These are phyloP conservation scores for Ophiostoma ulmi DNA, from an alignment of 2,329 filamentous ascomycete genomes.

Conservation along the genomic window DNA sequence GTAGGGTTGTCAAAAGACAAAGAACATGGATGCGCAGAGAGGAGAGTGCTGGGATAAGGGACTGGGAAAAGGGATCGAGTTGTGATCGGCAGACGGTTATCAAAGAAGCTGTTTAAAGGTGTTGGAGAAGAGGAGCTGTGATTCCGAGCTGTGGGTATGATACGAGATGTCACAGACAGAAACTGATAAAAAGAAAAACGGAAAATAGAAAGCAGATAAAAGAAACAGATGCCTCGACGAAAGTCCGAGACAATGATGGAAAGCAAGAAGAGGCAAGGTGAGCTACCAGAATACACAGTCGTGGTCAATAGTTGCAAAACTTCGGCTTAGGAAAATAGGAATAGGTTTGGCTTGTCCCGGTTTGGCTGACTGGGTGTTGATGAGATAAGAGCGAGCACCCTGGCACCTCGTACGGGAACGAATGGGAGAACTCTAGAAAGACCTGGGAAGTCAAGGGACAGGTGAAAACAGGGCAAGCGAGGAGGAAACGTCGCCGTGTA, in stretches of 20 bases:
- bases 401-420: not conserved
- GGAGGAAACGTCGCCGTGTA: not conserved
- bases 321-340: not conserved
- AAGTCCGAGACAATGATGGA: not conserved
- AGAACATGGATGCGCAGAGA: conserved; percentile 4
- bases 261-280: not conserved
- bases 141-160: not conserved
- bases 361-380: conserved; percentile 2
- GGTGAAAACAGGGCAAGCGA: not conserved
- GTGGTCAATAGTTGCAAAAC: not conserved
- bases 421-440: not conserved
- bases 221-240: not conserved
- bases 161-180: conserved; percentile 5
- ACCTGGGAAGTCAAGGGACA: not conserved
- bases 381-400: conserved; percentile 14
- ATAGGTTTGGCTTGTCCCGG: not conserved
- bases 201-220: not conserved
- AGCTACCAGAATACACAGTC: not conserved
- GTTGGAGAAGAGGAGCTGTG: not conserved
- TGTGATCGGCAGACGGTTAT: conserved; percentile 4
- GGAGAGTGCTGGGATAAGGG: conserved; percentile 3
- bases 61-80: conserved; percentile 8
- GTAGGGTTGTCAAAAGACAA: not conserved
- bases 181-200: not conserved
- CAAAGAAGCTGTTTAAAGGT: conserved; percentile 3